phyloP scores from a whole-genome alignment of 106 monocot genomes.

The Dendrobium nobile region DNA sequence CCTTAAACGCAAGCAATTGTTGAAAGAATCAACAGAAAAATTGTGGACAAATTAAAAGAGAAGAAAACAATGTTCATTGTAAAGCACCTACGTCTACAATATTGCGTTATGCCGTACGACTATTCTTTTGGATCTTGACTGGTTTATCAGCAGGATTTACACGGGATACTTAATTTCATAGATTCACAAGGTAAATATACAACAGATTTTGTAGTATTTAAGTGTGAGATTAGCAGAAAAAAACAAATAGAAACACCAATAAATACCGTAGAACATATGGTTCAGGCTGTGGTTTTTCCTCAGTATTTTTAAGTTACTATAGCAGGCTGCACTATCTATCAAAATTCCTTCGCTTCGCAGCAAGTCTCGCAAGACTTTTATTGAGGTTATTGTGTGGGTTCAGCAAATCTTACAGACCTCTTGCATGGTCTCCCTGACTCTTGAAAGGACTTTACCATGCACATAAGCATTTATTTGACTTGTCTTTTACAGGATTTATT shows the following conservation, averaged over 20 bases:
- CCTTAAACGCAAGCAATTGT: conserved; percentile 35
- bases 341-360: neutral
- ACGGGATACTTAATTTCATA: neutral
- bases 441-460: no score
- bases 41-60: neutral
- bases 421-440: no score
- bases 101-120: neutral
- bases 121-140: neutral
- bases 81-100: neutral
- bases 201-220: neutral
- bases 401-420: no score
- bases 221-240: neutral
- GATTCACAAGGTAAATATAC: neutral
- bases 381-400: neutral
- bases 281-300: neutral
- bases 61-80: neutral
- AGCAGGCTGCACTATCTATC: neutral
- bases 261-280: neutral
- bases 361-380: neutral
- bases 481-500: neutral
- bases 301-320: neutral
- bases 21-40: neutral
- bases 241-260: neutral
- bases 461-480: neutral
- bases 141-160: neutral